Evolutionary conservation across 192 early-diverging fungal species (phyloP).

Genomic region (Podila verticillata): DNA sequence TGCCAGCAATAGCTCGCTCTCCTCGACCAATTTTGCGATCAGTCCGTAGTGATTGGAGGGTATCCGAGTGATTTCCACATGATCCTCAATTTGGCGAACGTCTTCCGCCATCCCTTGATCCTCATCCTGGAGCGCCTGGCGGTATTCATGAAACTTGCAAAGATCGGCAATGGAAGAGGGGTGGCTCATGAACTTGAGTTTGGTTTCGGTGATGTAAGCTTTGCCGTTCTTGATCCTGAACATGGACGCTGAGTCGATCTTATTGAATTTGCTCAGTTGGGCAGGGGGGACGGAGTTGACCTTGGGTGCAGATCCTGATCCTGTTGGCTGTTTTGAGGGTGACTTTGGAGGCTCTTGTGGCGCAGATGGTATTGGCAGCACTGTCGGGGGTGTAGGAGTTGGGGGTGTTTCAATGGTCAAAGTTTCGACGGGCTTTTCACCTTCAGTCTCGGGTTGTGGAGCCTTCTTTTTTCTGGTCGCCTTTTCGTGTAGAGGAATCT

Average conservation of each 20-base stretch:
- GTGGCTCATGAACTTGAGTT: slow-evolving; percentile 38
- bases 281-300: neutral
- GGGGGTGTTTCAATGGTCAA: neutral
- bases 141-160: slow-evolving; percentile 39
- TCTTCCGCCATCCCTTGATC: slow-evolving; percentile 11
- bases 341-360: neutral
- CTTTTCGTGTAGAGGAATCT: neutral
- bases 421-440: neutral
- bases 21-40: slow-evolving; percentile 41
- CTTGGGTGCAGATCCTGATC: neutral
- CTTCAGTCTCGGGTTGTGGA: neutral
- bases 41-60: slow-evolving; percentile 28
- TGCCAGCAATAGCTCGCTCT: slow-evolving; percentile 20
- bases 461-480: neutral
- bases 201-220: slow-evolving; percentile 37
- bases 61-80: slow-evolving; percentile 30
- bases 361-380: neutral
- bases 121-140: slow-evolving; percentile 20
- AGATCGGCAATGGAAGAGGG: slow-evolving; percentile 37
- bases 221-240: slow-evolving; percentile 46
- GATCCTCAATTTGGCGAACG: neutral
- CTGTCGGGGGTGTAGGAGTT: neutral
- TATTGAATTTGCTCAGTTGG: slow-evolving; percentile 29
- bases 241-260: slow-evolving; percentile 38
- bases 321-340: neutral